Evolutionary conservation across 2,329 filamentous ascomycete genomes (phyloP).

Genomic region (Sclerotinia minor): DNA sequence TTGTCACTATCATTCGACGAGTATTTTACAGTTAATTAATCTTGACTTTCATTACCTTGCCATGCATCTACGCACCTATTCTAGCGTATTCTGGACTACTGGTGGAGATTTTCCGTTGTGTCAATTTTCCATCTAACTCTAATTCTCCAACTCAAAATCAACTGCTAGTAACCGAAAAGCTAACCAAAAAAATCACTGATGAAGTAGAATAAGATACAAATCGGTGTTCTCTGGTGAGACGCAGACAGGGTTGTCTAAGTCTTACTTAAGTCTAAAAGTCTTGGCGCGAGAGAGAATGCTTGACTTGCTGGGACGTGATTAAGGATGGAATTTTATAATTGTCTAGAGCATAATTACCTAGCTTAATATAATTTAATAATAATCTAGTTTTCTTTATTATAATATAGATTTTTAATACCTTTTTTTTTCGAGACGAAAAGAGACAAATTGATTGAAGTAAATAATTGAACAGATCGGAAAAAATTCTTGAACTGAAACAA

Average conservation of each 20-base stretch:
- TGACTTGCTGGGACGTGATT: not conserved
- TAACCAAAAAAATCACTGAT: not conserved
- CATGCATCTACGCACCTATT: no score
- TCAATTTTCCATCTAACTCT: not conserved
- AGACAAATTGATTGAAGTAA: no score
- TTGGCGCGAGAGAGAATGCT: not conserved
- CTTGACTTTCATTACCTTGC: not conserved
- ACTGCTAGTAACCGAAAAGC: not conserved
- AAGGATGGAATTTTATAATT: no score
- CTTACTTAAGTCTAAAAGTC: not conserved
- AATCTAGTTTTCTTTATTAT: no score
- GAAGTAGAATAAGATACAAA: not conserved
- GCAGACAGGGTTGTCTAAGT: not conserved
- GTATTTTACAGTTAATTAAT: not conserved
- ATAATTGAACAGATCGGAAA: no score
- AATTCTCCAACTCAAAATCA: not conserved
- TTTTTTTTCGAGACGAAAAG: no score
- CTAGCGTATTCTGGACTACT: not conserved
- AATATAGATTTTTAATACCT: no score
- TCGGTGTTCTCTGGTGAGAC: not conserved
- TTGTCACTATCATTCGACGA: not conserved
- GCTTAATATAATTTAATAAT: no score
- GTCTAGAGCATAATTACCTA: no score
- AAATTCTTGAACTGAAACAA: no score
- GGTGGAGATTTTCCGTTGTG: rapidly evolving